Evolutionary conservation across 1,284 basidiomycete species (phyloP).

Genomic region (Cronartium ribicola): DNA sequence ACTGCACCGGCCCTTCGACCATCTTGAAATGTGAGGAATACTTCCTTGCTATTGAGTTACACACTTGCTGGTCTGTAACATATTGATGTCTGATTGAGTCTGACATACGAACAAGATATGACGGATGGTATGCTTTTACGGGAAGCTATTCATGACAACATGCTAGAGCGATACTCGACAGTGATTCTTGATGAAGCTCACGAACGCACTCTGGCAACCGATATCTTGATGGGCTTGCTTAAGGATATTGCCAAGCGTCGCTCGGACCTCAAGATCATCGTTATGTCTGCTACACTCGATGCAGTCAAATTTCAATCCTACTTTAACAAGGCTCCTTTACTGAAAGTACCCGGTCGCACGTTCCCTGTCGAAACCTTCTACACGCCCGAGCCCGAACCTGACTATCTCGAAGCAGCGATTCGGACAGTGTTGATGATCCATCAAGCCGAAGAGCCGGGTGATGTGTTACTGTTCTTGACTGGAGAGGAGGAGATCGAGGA

Average conservation of each 20-base stretch:
- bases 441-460: slow-evolving; percentile 87
- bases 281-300: slow-evolving; percentile 98
- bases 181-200: slow-evolving; percentile 99
- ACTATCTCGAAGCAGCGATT: slow-evolving; percentile 96
- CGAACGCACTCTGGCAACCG: slow-evolving; percentile 94
- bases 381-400: slow-evolving; percentile 89
- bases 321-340: slow-evolving; percentile 77
- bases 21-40: slow-evolving; percentile 65
- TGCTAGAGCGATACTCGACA: slow-evolving; percentile 82
- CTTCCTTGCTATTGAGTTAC: neutral
- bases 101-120: slow-evolving; percentile 64
- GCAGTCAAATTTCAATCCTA: slow-evolving; percentile 96
- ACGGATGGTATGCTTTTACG: slow-evolving; percentile 94
- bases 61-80: neutral
- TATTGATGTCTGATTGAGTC: slow-evolving; percentile 1
- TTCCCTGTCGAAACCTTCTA: slow-evolving; percentile 95
- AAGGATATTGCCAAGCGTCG: slow-evolving; percentile 73
- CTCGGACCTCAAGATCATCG: slow-evolving; percentile 87
- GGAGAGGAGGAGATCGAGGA: slow-evolving; percentile 99
- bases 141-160: slow-evolving; percentile 95
- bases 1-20: slow-evolving; percentile 86
- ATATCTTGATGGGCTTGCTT: slow-evolving; percentile 91
- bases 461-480: slow-evolving; percentile 90
- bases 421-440: slow-evolving; percentile 97
- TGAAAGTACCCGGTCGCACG: slow-evolving; percentile 93